Evolutionary conservation across 2,329 filamentous ascomycete genomes (phyloP).

Genomic region (Stemphylium lycopersici): DNA sequence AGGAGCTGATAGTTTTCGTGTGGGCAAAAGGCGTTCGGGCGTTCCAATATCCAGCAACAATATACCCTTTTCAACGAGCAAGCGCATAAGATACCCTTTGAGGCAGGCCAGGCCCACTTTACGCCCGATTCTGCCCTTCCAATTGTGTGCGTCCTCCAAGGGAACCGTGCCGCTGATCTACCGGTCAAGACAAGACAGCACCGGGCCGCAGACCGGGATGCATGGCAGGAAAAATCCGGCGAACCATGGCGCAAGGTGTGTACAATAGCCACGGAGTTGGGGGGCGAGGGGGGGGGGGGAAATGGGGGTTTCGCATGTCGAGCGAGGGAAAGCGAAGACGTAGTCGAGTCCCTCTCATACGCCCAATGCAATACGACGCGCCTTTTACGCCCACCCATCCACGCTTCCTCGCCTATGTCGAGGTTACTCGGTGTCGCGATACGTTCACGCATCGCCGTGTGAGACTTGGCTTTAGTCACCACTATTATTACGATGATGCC

Average conservation of each 20-base stretch:
- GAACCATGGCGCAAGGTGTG: slow-evolving; percentile 6
- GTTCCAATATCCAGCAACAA: slow-evolving; percentile 9
- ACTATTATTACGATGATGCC: too few species aligned
- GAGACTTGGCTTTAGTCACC: too few species aligned
- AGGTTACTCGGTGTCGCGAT: too few species aligned
- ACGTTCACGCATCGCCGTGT: too few species aligned
- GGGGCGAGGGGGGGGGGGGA: too few species aligned
- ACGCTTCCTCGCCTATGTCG: too few species aligned
- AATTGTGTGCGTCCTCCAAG: slow-evolving; percentile 6
- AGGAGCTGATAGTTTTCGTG: background rate
- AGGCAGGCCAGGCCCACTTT: background rate
- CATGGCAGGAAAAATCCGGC: background rate
- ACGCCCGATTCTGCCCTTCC: slow-evolving; percentile 10
- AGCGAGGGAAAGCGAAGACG: too few species aligned
- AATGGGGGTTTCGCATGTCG: too few species aligned
- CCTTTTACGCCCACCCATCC: too few species aligned
- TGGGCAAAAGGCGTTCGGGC: background rate
- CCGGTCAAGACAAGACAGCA: slow-evolving; percentile 8
- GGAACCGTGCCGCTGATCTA: slow-evolving; percentile 9
- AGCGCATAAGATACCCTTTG: slow-evolving; percentile 5
- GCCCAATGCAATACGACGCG: too few species aligned
- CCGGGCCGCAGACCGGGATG: slow-evolving; percentile 14
- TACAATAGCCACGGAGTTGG: slow-evolving; percentile 7
- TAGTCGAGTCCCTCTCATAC: too few species aligned
- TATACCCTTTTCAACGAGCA: slow-evolving; percentile 7